These are phyloP conservation scores for Apiotrichum sp. DNA, from an alignment of 1,284 basidiomycete species.

Conservation along the genomic window DNA sequence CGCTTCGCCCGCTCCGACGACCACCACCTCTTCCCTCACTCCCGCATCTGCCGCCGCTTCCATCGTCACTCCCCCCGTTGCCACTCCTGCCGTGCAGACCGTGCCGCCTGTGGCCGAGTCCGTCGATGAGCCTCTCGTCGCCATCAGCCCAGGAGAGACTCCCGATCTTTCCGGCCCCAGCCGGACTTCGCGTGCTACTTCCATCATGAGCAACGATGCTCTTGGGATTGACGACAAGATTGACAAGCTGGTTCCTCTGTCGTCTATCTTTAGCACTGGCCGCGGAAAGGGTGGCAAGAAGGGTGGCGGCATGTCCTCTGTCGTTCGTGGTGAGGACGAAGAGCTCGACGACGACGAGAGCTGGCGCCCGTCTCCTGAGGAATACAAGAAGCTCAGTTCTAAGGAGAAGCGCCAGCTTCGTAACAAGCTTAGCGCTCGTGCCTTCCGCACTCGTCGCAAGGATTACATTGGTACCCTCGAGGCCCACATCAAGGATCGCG, in stretches of 20 bases:
- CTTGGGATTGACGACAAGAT: constrained; percentile 27
- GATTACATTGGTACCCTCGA: constrained; percentile 93
- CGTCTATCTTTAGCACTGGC: constrained; percentile 44
- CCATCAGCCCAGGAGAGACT: constrained; percentile 23
- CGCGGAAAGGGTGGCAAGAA: constrained; percentile 48
- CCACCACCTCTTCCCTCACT: constrained; percentile 5
- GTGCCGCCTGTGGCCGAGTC: constrained; percentile 3
- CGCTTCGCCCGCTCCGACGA: background rate
- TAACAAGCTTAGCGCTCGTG: constrained; percentile 94
- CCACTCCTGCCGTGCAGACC: background rate
- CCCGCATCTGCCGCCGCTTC: background rate
- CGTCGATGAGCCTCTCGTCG: constrained; percentile 28
- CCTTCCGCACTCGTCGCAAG: constrained; percentile 89
- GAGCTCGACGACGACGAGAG: constrained; percentile 46
- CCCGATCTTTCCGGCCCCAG: constrained; percentile 1
- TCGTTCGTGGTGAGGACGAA: constrained; percentile 45
- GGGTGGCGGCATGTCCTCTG: constrained; percentile 47
- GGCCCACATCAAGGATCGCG: constrained; percentile 86
- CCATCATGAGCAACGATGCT: constrained; percentile 17
- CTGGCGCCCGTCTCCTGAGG: constrained; percentile 60
- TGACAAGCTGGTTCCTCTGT: constrained; percentile 38
- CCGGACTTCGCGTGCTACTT: constrained; percentile 21
- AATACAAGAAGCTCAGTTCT: constrained; percentile 88
- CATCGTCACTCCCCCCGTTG: background rate
- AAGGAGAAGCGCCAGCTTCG: constrained; percentile 95